A percentile compares a stretch with the other conserved stretches of the same genome.
Evolutionary conservation across 805 yeast genomes (phyloP).

Genomic region (Wickerhamomyces pijperi): DNA sequence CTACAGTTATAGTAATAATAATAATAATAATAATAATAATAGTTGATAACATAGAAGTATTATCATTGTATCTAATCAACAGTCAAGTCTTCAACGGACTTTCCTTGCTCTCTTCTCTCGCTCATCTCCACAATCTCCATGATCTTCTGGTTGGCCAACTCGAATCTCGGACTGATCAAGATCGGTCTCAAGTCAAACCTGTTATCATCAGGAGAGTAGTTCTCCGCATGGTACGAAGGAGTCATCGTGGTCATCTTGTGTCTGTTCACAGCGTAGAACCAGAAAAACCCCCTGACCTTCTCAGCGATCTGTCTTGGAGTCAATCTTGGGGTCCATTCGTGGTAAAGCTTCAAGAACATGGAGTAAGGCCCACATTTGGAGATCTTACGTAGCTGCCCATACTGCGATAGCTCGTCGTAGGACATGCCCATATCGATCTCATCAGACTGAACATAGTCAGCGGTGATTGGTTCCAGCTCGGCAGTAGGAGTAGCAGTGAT

Average conservation of each 20-base stretch:
- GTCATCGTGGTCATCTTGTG: conserved; percentile 97
- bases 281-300: conserved; percentile 87
- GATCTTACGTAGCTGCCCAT: conserved; percentile 85
- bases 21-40: too few relatives aligned
- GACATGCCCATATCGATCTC: conserved; percentile 98
- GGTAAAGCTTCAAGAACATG: conserved; percentile 82
- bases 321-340: conserved; percentile 82
- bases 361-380: conserved; percentile 95
- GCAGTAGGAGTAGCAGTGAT: conserved; percentile 95
- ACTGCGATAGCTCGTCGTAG: conserved; percentile 82
- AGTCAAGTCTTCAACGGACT: conserved; percentile 26
- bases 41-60: too few relatives aligned
- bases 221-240: conserved; percentile 96
- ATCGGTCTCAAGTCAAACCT: conserved; percentile 95
- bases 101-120: conserved; percentile 22
- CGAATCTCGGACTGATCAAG: conserved; percentile 77
- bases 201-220: conserved; percentile 96
- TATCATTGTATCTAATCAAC: conserved; percentile 27
- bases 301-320: conserved; percentile 80
- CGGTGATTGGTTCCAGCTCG: conserved; percentile 92
- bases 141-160: conserved; percentile 84
- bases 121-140: conserved; percentile 62
- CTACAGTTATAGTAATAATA: too few relatives aligned
- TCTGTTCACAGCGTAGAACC: conserved; percentile 88
- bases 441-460: conserved; percentile 86